Conservation (phyloP, 495 filamentous ascomycete genomes). For the Aspergillus ellipticus region DNA sequence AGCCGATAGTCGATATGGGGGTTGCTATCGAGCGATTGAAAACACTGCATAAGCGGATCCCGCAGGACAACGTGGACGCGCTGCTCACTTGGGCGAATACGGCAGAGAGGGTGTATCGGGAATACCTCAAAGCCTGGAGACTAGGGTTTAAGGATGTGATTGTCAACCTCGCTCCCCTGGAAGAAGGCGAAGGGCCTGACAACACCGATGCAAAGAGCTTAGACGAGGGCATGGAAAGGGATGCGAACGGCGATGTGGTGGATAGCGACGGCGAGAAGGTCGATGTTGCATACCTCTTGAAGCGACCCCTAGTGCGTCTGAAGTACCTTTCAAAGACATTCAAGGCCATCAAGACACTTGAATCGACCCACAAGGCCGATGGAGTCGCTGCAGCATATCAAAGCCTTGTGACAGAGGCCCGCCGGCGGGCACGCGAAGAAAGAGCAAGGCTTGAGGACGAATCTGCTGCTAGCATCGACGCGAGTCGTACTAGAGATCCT, state of each 20-base stretch:
- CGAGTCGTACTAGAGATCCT: constrained; percentile 72
- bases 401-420: constrained; percentile 69
- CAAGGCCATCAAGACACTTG: constrained; percentile 59
- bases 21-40: constrained; percentile 81
- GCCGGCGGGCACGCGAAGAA: constrained; percentile 79
- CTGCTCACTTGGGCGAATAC: constrained; percentile 78
- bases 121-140: constrained; percentile 88
- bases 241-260: constrained; percentile 74
- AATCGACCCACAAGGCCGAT: constrained; percentile 56
- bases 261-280: constrained; percentile 80
- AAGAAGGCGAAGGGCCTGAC: constrained; percentile 41
- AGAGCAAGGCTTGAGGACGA: constrained; percentile 85
- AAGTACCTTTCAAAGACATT: constrained; percentile 86
- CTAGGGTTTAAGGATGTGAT: constrained; percentile 94
- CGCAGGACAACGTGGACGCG: constrained; percentile 61
- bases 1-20: constrained; percentile 93
- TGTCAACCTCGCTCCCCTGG: constrained; percentile 79
- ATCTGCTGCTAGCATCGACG: constrained; percentile 78
- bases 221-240: constrained; percentile 67
- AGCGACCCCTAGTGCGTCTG: constrained; percentile 79
- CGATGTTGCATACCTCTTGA: constrained; percentile 90
- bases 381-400: constrained; percentile 58
- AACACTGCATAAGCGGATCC: constrained; percentile 72
- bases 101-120: constrained; percentile 72
- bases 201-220: constrained; percentile 54